phyloP scores from a whole-genome alignment of 305 asterid genomes.

The Ajuga reptans region DNA sequence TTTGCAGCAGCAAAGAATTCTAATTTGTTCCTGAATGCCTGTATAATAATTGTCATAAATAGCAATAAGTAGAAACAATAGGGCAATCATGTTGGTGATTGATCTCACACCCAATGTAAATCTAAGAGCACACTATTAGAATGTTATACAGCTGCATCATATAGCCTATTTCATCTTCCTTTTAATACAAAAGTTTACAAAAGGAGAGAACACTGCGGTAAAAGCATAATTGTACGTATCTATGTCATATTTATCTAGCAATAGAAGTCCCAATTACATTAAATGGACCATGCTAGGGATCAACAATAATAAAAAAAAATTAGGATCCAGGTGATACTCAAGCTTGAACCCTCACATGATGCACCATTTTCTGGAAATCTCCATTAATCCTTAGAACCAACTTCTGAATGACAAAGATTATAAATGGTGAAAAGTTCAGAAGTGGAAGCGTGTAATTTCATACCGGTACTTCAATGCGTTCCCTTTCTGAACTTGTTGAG shows the following conservation, averaged over 20 bases:
- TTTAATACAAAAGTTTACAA: not conserved
- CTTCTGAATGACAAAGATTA: conserved; percentile 1
- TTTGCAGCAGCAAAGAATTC: conserved; percentile 96
- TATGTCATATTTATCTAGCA: conserved; percentile 4
- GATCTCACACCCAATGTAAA: conserved; percentile 19
- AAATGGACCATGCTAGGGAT: not conserved
- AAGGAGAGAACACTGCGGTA: not conserved
- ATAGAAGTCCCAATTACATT: not conserved
- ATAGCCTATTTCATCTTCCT: conserved; percentile 12
- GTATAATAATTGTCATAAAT: conserved; percentile 24
- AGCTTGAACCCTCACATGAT: conserved; percentile 2
- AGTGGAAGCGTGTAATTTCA: conserved; percentile 26
- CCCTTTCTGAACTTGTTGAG: conserved; percentile 70
- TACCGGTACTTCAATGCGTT: conserved; percentile 88
- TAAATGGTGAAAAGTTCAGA: conserved; percentile 1
- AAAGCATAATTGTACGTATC: not conserved
- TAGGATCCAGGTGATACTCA: conserved; percentile 11
- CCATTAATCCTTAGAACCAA: conserved; percentile 4
- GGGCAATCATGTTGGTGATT: not conserved
- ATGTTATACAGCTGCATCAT: conserved; percentile 18
- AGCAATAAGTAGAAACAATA: conserved; percentile 12
- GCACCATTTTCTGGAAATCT: conserved; percentile 9
- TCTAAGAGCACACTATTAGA: not conserved
- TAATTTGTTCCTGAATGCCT: conserved; percentile 86
- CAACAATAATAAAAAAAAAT: conserved; percentile 1